A percentile compares a stretch with the other conserved stretches of the same genome.
These are phyloP conservation scores for Talaromyces ruber DNA, from an alignment of 495 filamentous ascomycete genomes.

Conservation along the genomic window DNA sequence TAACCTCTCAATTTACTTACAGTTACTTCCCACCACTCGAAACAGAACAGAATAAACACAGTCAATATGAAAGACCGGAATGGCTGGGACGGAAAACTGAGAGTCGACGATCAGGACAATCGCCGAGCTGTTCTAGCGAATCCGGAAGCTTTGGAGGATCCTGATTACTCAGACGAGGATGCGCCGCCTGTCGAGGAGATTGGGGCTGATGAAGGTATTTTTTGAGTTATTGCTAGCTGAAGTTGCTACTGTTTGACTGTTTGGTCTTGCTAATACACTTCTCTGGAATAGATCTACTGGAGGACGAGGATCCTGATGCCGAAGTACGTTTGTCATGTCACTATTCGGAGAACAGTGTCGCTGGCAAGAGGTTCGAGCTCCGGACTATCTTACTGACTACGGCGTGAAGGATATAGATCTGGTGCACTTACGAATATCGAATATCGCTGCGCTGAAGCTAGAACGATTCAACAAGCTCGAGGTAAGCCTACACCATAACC, in stretches of 20 bases:
- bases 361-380: neutral
- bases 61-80: slow-evolving; percentile 52
- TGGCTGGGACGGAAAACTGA: slow-evolving; percentile 91
- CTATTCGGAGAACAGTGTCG: neutral
- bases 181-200: slow-evolving; percentile 69
- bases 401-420: slow-evolving; percentile 70
- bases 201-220: slow-evolving; percentile 69
- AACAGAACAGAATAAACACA: slow-evolving; percentile 10
- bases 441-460: slow-evolving; percentile 67
- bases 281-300: slow-evolving; percentile 48
- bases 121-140: slow-evolving; percentile 54
- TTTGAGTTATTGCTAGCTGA: neutral
- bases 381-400: neutral
- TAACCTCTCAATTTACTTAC: neutral
- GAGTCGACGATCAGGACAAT: slow-evolving; percentile 50
- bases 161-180: slow-evolving; percentile 79
- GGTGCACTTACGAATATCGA: slow-evolving; percentile 74
- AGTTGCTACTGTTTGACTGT: too few species aligned
- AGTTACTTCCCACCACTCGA: neutral
- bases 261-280: neutral
- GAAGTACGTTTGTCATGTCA: slow-evolving; percentile 33
- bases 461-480: slow-evolving; percentile 72
- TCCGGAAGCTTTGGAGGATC: slow-evolving; percentile 70
- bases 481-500: slow-evolving; percentile 25
- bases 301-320: slow-evolving; percentile 50